Percentiles rank a stretch among this genome's conserved stretches.
Conservation (phyloP, 768 basidiomycete species). For the Lactarius vividus region DNA sequence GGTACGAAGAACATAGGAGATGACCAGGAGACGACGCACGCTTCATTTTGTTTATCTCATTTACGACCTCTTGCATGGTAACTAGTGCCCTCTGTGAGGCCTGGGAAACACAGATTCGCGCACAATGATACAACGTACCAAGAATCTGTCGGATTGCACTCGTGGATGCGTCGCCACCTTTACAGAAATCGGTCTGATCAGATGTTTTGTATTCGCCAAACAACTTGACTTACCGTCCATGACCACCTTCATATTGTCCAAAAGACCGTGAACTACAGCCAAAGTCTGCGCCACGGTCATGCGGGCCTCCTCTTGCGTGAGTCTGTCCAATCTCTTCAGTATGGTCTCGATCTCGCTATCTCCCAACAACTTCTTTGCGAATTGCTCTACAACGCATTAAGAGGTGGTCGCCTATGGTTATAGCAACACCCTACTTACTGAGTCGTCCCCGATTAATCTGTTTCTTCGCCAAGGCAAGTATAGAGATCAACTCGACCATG, state of each 20-base stretch:
- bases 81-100: background rate
- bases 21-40: background rate
- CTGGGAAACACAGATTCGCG: background rate
- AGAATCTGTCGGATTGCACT: background rate
- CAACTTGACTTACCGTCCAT: background rate
- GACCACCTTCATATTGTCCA: background rate
- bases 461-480: background rate
- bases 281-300: background rate
- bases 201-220: no score
- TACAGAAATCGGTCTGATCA: background rate
- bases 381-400: background rate
- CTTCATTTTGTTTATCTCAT: slow-evolving; percentile 4
- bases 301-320: background rate
- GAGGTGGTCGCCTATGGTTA: background rate
- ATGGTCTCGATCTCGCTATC: background rate
- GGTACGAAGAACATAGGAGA: no score
- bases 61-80: background rate
- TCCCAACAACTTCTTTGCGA: background rate
- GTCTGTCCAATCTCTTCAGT: background rate
- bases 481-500: background rate
- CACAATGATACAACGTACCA: background rate
- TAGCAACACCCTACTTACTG: background rate
- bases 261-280: background rate
- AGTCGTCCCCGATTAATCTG: background rate
- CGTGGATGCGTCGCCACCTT: background rate